Evolutionary conservation across 805 yeast species (phyloP).

Genomic region (Saturnispora gosingensis): DNA sequence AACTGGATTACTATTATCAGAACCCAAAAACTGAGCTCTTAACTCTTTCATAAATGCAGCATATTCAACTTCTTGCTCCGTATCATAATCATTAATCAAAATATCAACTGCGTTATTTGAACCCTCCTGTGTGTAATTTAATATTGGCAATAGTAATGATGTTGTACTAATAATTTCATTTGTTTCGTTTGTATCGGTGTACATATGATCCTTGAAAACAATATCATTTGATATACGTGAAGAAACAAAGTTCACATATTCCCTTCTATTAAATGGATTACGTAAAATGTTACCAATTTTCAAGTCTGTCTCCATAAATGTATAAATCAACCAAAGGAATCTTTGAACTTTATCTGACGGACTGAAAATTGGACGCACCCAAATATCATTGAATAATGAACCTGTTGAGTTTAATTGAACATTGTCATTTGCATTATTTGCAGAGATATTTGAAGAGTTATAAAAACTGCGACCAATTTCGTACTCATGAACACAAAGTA

Average conservation of each 20-base stretch:
- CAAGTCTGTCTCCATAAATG: slow-evolving; percentile 68
- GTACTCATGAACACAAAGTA: slow-evolving; percentile 53
- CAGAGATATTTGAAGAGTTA: slow-evolving; percentile 10
- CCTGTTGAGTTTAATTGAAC: slow-evolving; percentile 15
- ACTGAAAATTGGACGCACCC: slow-evolving; percentile 50
- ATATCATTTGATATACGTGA: not conserved
- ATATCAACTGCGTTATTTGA: slow-evolving; percentile 6
- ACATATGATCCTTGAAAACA: slow-evolving; percentile 4
- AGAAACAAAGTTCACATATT: not conserved
- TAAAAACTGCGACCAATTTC: slow-evolving; percentile 25
- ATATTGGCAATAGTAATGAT: slow-evolving; percentile 18
- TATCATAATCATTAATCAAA: slow-evolving; percentile 34
- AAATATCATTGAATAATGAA: slow-evolving; percentile 61
- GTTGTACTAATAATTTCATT: slow-evolving; percentile 20
- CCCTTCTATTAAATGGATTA: slow-evolving; percentile 26
- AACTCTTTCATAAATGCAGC: slow-evolving; percentile 39
- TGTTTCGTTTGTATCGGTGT: slow-evolving; percentile 11
- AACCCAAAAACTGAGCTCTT: slow-evolving; percentile 19
- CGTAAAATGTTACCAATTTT: slow-evolving; percentile 33
- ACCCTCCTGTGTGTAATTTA: not conserved
- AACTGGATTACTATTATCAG: not conserved
- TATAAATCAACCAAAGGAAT: slow-evolving; percentile 75
- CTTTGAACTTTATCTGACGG: slow-evolving; percentile 62
- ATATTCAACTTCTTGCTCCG: slow-evolving; percentile 38
- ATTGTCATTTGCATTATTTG: slow-evolving; percentile 8